These are phyloP conservation scores for thale cress (Arabidopsis thaliana) DNA, from an alignment of 345 rosid genomes.

Conservation along the genomic window DNA sequence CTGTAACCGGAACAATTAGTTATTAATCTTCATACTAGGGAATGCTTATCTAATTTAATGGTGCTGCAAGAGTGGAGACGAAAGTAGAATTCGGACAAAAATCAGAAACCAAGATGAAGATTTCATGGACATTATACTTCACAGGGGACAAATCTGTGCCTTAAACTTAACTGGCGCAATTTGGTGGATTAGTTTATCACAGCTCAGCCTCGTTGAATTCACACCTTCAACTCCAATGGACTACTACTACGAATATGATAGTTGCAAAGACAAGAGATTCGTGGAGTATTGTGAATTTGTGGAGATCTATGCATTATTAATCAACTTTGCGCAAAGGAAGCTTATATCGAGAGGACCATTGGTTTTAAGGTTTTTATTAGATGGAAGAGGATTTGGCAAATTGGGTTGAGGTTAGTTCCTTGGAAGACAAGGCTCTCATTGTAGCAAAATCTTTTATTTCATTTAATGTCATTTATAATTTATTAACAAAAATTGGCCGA, in stretches of 20 bases:
- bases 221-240: slow-evolving; percentile 21
- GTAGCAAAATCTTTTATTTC: background rate
- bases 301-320: slow-evolving; percentile 33
- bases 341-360: background rate
- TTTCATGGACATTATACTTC: slow-evolving; percentile 15
- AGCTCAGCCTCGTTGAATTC: background rate
- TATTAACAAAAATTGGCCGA: background rate
- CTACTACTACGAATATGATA: background rate
- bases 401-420: slow-evolving; percentile 48
- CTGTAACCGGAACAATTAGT: background rate
- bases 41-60: background rate
- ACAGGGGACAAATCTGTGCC: slow-evolving; percentile 24
- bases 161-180: slow-evolving; percentile 11
- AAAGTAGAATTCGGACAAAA: slow-evolving; percentile 4
- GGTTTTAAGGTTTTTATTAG: slow-evolving; percentile 47
- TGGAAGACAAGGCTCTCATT: slow-evolving; percentile 26
- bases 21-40: background rate
- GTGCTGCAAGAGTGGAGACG: slow-evolving; percentile 23
- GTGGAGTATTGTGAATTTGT: slow-evolving; percentile 27
- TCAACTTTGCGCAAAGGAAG: background rate
- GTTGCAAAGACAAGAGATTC: slow-evolving; percentile 22
- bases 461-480: background rate
- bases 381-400: slow-evolving; percentile 43
- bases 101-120: background rate
- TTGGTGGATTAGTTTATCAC: slow-evolving; percentile 40